Base-by-base conservation (phyloP, 176 grass and related monocot species). In the Puccinellia tenuiflora region DNA sequence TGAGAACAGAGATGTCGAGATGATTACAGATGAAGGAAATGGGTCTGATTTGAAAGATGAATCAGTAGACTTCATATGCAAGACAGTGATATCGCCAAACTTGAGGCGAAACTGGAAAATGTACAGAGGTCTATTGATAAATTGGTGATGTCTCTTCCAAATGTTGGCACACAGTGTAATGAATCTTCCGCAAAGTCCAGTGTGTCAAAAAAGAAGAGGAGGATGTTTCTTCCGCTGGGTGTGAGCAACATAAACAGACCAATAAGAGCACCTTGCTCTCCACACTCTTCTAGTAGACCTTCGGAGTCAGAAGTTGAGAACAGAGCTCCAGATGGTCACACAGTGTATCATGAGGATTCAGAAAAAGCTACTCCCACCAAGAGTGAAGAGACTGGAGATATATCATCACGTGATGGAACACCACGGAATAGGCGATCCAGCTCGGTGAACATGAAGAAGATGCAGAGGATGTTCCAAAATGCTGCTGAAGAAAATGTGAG, bases 371-470 rank as follows among this genome's bases (percentile, higher is more conserved):
- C 87, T 54, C 96, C 89, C 30, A 90, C 86, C 48, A 98, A 98
- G 73, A 91, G 90, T 61, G 90, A 95, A 85, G 87, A 92, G 33
- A 84, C 79, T 37, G 86, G 84, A 46, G 94, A 94, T 77, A 65
- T 83, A 18, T 94, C 90, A 62, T 94, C 92, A 4, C 90, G 88
- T 80, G 95, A 97, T 21, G 96, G 88, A 68, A 95, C 91, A 26
- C 96, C 91, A 35, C 84, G 87, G 22, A 93, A 93, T 43, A 91
- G 91, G 50, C 85, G 93, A 65, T 90, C 91, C 35, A 93, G 96
- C 61, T 98, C 96, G 18, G 93, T 98, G 34, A 98, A 98, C 86
- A 98, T 96, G 96, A 95, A 88, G 72, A 99, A 94, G 42, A 96
- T 96, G 96, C 96, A 95, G 83, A 81, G 92, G 55, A 95, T 98